Conservation (phyloP, 148 eudicot species). For the Arbutus unedo region DNA sequence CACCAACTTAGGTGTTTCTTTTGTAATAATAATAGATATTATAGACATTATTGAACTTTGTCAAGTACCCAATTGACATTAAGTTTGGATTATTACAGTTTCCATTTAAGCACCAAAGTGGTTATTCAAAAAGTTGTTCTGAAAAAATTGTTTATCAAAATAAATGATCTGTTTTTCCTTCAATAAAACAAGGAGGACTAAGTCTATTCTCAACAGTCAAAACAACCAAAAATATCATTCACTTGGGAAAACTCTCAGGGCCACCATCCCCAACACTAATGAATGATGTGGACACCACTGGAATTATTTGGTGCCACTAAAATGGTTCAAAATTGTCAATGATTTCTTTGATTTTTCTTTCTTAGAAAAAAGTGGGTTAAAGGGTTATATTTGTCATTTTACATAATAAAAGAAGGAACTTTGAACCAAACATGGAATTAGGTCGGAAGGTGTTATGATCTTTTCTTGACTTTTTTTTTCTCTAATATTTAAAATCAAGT, state of each 20-base stretch:
- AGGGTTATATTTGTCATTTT: conserved; percentile 20
- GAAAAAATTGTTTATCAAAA: no score
- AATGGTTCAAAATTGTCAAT: conserved; percentile 3
- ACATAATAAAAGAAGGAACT: conserved; percentile 9
- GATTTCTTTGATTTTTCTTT: conserved; percentile 5
- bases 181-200: not conserved
- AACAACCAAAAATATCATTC: not conserved
- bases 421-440: conserved; percentile 24
- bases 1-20: no score
- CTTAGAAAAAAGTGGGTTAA: not conserved
- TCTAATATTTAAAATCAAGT: no score
- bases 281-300: not conserved
- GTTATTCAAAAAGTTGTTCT: no score
- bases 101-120: no score
- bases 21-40: no score
- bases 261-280: not conserved
- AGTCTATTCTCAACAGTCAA: not conserved
- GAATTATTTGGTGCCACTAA: not conserved
- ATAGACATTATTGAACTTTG: no score
- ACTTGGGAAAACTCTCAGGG: not conserved
- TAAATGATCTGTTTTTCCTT: no score
- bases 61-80: no score
- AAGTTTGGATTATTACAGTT: no score
- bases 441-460: conserved; percentile 29
- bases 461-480: conserved; percentile 24